phyloP scores from a whole-genome alignment of 225 moss, liverwort and hornwort species.

The Antitrichia curtipendula region DNA sequence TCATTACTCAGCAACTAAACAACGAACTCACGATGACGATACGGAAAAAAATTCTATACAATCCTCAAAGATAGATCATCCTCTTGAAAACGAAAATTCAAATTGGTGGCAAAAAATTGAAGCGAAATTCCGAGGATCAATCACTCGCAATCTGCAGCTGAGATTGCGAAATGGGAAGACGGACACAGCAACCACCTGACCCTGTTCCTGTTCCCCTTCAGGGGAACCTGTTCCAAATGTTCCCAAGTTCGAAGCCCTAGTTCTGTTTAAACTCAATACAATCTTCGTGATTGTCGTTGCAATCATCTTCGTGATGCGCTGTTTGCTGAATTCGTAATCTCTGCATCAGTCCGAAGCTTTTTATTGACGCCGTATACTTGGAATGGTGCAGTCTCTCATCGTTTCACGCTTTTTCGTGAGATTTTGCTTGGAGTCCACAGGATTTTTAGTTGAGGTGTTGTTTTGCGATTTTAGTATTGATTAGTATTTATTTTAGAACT shows the following conservation, averaged over 20 bases:
- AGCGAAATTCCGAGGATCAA: not conserved
- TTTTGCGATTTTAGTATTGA: not conserved
- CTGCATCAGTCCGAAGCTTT: not conserved
- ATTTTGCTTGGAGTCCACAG: not conserved
- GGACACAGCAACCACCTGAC: not conserved
- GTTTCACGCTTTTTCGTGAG: not conserved
- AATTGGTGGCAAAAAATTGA: not conserved
- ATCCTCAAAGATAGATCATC: not conserved
- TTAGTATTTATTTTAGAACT: not conserved
- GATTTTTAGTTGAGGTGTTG: not conserved
- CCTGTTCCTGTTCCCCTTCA: not conserved
- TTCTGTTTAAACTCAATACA: not conserved
- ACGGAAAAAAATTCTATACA: not conserved
- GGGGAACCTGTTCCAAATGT: not conserved
- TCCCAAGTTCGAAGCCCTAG: not conserved
- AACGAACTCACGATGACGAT: not conserved
- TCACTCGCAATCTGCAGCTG: not conserved
- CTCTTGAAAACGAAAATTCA: not conserved
- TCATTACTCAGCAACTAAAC: not conserved
- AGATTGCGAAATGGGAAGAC: not conserved
- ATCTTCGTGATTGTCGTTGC: not conserved
- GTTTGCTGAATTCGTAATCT: not conserved
- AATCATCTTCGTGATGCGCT: not conserved
- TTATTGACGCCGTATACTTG: not conserved
- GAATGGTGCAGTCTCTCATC: not conserved